Evolutionary conservation across 1,284 basidiomycete genomes (phyloP).

Genomic region (Retiboletus flavoniger): DNA sequence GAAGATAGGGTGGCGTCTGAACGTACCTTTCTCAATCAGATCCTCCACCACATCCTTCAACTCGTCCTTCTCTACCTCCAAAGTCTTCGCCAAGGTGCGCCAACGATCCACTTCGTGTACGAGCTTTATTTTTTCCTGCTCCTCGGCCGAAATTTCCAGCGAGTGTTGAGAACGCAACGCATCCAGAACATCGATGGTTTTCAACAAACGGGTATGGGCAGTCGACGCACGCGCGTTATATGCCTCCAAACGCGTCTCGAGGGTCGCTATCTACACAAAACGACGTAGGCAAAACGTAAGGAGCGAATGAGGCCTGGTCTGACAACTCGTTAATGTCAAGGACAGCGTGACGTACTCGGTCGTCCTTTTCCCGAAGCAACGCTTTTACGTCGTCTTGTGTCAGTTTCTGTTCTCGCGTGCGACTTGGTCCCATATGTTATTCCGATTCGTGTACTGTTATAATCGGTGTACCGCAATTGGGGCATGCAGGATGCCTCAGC

Average conservation of each 20-base stretch:
- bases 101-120: slow-evolving; percentile 41
- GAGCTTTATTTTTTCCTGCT: slow-evolving; percentile 38
- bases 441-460: background rate
- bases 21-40: slow-evolving; percentile 59
- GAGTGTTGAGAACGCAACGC: slow-evolving; percentile 40
- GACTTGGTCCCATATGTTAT: slow-evolving; percentile 30
- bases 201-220: slow-evolving; percentile 48
- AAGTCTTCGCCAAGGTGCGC: slow-evolving; percentile 32
- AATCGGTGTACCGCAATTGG: slow-evolving; percentile 2
- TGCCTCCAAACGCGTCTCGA: slow-evolving; percentile 42
- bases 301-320: background rate
- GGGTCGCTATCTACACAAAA: slow-evolving; percentile 35
- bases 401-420: slow-evolving; percentile 16
- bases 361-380: slow-evolving; percentile 30
- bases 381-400: slow-evolving; percentile 18
- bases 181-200: slow-evolving; percentile 54
- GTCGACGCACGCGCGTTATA: slow-evolving; percentile 45
- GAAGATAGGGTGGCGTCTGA: background rate
- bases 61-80: slow-evolving; percentile 53
- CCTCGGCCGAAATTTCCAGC: slow-evolving; percentile 42
- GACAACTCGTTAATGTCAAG: background rate
- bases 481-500: slow-evolving; percentile 6
- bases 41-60: slow-evolving; percentile 51
- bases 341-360: slow-evolving; percentile 28
- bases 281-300: background rate